A percentile compares a stretch with the other conserved stretches of the same genome.
These are phyloP conservation scores for Mycena indigotica DNA, from an alignment of 768 basidiomycete genomes.

Conservation along the genomic window DNA sequence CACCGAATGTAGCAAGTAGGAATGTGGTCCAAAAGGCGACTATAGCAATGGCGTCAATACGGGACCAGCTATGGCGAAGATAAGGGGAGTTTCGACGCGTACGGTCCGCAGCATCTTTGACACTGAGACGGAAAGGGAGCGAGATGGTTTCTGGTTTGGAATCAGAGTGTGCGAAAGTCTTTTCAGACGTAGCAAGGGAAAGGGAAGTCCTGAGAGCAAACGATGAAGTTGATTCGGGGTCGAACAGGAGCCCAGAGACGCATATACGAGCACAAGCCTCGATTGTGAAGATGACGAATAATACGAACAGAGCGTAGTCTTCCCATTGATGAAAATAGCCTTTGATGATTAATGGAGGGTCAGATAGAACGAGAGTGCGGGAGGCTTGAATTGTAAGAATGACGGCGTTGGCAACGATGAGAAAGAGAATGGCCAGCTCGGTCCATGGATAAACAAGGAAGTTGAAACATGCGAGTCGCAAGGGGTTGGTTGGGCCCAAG, in stretches of 20 bases:
- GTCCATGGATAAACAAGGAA: constrained; percentile 82
- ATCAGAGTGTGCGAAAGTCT: constrained; percentile 32
- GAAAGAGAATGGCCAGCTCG: constrained; percentile 78
- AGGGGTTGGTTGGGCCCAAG: constrained; percentile 65
- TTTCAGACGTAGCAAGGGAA: constrained; percentile 42
- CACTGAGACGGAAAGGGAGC: constrained; percentile 64
- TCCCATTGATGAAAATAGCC: constrained; percentile 93
- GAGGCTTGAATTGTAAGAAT: constrained; percentile 82
- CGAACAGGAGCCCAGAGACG: constrained; percentile 85
- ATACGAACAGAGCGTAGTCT: constrained; percentile 78
- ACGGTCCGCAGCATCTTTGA: constrained; percentile 56
- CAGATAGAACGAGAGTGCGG: constrained; percentile 52
- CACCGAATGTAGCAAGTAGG: constrained; percentile 61
- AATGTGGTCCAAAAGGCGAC: constrained; percentile 88
- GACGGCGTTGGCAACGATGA: constrained; percentile 84
- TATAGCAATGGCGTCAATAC: constrained; percentile 88
- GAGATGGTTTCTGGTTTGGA: constrained; percentile 47
- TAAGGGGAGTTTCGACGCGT: constrained; percentile 79
- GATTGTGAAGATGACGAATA: constrained; percentile 85
- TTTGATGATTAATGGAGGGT: constrained; percentile 43
- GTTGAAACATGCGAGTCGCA: constrained; percentile 67
- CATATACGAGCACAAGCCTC: constrained; percentile 89
- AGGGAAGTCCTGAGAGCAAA: constrained; percentile 33
- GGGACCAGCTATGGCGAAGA: constrained; percentile 88
- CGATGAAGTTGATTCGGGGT: constrained; percentile 69